phyloP scores from a whole-genome alignment of 306 rosid species.

The Oemleria cerasiformis region DNA sequence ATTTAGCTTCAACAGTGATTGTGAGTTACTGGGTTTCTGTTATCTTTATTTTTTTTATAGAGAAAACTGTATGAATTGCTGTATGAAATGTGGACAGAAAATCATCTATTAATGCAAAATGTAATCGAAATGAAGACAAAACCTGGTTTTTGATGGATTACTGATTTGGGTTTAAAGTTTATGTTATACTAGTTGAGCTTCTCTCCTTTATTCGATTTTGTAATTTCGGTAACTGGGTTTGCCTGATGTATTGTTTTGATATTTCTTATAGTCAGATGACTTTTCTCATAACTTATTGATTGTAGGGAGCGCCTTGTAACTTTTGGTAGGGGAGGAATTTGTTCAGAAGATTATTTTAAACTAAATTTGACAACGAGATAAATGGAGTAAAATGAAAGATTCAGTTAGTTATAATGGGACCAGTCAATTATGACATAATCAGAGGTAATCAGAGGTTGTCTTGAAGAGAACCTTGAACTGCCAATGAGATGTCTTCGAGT shows the following conservation, averaged over 20 bases:
- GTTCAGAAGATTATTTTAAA: neutral
- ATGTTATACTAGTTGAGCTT: neutral
- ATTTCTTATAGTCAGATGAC: neutral
- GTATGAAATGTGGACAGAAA: neutral
- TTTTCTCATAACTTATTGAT: neutral
- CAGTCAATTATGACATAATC: conserved; percentile 4
- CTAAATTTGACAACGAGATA: conserved; percentile 12
- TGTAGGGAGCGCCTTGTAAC: conserved; percentile 3
- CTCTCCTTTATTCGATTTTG: neutral
- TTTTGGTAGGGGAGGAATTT: conserved; percentile 6
- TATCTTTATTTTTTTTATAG: neutral
- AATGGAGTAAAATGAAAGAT: conserved; percentile 32
- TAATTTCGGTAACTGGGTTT: neutral
- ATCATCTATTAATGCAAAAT: neutral
- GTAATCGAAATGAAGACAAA: neutral
- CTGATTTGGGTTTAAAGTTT: neutral
- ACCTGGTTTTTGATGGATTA: neutral
- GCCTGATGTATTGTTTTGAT: neutral
- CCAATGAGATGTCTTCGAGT: conserved; percentile 40
- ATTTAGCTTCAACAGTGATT: neutral
- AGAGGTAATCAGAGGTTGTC: conserved; percentile 16
- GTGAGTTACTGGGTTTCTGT: neutral
- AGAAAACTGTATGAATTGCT: neutral
- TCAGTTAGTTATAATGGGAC: conserved; percentile 27
- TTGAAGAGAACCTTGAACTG: conserved; percentile 24